Evolutionary conservation across 2,329 filamentous ascomycete genomes (phyloP).

Genomic region (Pleomassaria siparia): DNA sequence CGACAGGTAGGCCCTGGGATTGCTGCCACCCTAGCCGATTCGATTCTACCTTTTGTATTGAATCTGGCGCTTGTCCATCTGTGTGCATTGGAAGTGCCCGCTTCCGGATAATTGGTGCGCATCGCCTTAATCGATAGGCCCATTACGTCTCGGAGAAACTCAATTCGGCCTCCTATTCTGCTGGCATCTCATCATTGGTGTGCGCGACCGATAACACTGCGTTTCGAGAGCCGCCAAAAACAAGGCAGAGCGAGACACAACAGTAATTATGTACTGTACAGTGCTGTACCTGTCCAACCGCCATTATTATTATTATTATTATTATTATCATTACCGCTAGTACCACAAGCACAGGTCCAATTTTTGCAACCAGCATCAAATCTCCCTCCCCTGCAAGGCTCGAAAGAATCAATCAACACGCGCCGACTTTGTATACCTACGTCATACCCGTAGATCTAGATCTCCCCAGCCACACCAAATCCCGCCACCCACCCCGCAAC

Average conservation of each 20-base stretch:
- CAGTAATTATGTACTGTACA: neutral
- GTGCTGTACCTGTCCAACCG: neutral
- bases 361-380: neutral
- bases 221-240: neutral
- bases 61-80: slow-evolving; percentile 2
- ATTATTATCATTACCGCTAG: no score
- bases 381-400: neutral
- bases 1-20: no score
- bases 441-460: no score
- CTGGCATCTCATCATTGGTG: neutral
- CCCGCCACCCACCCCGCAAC: neutral
- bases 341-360: no score
- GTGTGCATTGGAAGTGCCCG: neutral
- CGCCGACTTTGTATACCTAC: no score
- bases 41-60: no score
- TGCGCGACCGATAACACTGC: neutral
- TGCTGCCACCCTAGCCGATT: no score
- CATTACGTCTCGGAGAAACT: neutral
- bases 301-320: no score
- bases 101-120: neutral
- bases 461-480: neutral
- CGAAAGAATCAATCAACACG: no score
- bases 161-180: neutral
- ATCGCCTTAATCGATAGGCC: neutral
- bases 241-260: neutral